These are phyloP conservation scores for Leptodermis oblonga DNA, from an alignment of 257 asterid species.

Conservation along the genomic window DNA sequence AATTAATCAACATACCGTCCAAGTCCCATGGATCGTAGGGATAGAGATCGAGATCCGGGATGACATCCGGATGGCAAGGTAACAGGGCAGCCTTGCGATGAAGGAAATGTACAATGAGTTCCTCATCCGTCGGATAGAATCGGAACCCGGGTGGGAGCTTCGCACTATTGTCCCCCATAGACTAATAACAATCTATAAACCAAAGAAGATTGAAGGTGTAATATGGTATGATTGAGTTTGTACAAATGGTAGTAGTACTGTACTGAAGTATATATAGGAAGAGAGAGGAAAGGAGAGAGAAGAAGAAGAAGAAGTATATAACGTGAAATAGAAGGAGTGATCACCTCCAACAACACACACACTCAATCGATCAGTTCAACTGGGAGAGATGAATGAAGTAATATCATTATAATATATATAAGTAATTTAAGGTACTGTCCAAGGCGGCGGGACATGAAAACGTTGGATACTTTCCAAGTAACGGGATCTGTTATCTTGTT, in stretches of 20 bases:
- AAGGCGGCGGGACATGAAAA: slow-evolving; percentile 23
- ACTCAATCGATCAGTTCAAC: too few species aligned
- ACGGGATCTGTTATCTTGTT: slow-evolving; percentile 14
- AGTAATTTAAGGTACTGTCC: slow-evolving; percentile 5
- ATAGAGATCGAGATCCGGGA: slow-evolving; percentile 91
- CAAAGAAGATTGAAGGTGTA: not conserved
- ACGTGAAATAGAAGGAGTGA: slow-evolving; percentile 67
- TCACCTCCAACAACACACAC: slow-evolving; percentile 28
- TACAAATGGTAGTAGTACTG: slow-evolving; percentile 8
- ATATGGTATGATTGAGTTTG: slow-evolving; percentile 6
- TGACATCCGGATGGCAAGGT: slow-evolving; percentile 87
- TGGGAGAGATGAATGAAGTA: too few species aligned
- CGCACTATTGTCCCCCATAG: slow-evolving; percentile 53
- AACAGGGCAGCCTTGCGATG: slow-evolving; percentile 75
- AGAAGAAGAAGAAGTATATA: slow-evolving; percentile 23
- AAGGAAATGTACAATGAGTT: slow-evolving; percentile 94
- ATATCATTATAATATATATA: not conserved
- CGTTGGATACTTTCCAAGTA: slow-evolving; percentile 23
- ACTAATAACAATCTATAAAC: not conserved
- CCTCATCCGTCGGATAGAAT: slow-evolving; percentile 85
- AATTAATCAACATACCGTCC: slow-evolving; percentile 37
- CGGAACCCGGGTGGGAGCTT: slow-evolving; percentile 95
- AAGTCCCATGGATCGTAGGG: slow-evolving; percentile 98
- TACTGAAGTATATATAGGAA: slow-evolving; percentile 44
- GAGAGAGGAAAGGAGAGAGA: not conserved